These are phyloP conservation scores for Pseudogymnoascus sp. DNA, from an alignment of 2,329 filamentous ascomycete genomes.

Conservation along the genomic window DNA sequence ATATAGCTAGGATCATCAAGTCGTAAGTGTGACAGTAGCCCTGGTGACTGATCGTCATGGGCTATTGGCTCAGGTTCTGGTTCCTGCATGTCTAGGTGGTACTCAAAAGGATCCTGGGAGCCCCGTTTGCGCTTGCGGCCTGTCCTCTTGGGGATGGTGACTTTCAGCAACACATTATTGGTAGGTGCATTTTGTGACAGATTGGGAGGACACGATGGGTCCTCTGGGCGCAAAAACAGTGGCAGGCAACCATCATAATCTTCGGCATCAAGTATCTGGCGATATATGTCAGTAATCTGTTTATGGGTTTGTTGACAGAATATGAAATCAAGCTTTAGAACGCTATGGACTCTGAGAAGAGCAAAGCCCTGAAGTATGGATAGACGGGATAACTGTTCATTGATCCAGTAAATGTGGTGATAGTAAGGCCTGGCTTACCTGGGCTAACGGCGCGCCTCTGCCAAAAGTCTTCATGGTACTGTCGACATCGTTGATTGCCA, in stretches of 20 bases:
- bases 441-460: constrained; percentile 21
- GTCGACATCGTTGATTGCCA: constrained; percentile 57
- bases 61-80: neutral
- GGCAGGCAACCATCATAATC: constrained; percentile 48
- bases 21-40: constrained; percentile 39
- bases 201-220: constrained; percentile 71
- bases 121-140: constrained; percentile 80
- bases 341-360: neutral
- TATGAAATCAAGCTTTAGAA: neutral
- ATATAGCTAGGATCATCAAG: constrained; percentile 50
- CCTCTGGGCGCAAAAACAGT: constrained; percentile 72
- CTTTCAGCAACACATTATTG: constrained; percentile 78
- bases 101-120: constrained; percentile 56
- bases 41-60: constrained; percentile 13
- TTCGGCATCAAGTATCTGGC: constrained; percentile 39
- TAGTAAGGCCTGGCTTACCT: constrained; percentile 22
- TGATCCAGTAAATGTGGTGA: constrained; percentile 9
- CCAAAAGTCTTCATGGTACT: constrained; percentile 58
- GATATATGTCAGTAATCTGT: neutral
- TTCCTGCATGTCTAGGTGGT: neutral
- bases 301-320: neutral
- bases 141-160: constrained; percentile 80
- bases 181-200: constrained; percentile 68
- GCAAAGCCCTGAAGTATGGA: neutral
- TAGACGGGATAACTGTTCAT: neutral